A percentile compares a stretch with the other conserved stretches of the same genome.
Conservation (phyloP, 768 basidiomycete species). For the Agaricus blazei region DNA sequence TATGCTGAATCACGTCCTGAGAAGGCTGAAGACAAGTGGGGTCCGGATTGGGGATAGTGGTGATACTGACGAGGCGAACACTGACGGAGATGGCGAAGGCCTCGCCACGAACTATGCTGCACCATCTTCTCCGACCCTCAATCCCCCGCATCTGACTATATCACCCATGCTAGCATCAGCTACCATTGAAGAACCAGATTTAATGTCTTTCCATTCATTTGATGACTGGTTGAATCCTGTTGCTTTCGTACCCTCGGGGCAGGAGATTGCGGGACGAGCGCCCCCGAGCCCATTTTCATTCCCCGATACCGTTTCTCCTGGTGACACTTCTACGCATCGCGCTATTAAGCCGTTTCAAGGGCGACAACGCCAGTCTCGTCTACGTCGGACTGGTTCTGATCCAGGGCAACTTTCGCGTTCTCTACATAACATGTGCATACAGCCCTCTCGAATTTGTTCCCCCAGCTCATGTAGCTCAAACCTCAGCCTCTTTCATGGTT, state of each 20-base stretch:
- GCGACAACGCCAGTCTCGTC: background rate
- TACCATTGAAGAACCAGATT: constrained; percentile 9
- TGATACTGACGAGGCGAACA: background rate
- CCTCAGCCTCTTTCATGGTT: constrained; percentile 20
- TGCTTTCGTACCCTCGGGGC: background rate
- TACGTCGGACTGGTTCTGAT: no score
- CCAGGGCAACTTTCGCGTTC: no score
- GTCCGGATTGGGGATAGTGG: background rate
- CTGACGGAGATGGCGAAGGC: background rate
- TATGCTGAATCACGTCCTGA: no score
- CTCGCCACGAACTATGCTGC: background rate
- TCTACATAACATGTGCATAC: no score
- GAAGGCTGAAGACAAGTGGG: no score
- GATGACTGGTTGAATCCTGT: constrained; percentile 1
- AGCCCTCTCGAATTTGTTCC: no score
- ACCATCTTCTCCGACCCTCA: background rate
- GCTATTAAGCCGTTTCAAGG: background rate
- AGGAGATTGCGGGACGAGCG: background rate
- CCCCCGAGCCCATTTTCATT: constrained; percentile 9
- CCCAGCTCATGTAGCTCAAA: no score
- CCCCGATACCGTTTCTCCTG: background rate
- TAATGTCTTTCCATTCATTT: constrained; percentile 35
- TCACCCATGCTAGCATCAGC: constrained; percentile 8
- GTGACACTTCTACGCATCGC: background rate
- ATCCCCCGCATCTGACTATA: background rate